Base-by-base conservation (phyloP, 2,329 filamentous ascomycete genomes). In the Pseudocercospora fuligena region DNA sequence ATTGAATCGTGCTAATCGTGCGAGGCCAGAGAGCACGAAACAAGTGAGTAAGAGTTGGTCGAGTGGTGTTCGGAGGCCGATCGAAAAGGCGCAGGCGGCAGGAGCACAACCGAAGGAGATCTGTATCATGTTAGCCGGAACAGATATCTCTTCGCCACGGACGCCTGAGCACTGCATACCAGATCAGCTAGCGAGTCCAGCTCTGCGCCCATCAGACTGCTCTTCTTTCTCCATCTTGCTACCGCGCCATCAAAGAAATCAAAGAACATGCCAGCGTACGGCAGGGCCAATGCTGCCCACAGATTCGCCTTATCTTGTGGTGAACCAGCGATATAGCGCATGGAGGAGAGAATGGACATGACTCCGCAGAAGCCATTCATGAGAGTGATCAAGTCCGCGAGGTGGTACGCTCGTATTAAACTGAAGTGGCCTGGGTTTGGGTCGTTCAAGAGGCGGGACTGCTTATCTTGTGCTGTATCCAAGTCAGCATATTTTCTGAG, bases 191-290 rank as follows among this genome's bases (percentile, higher is more conserved):
- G 85, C 6, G 94, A 98, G 80, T 99, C 95, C 64, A 99, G 84
- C 81, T 99, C 95, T 80, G 97, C 94, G 12, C 95, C 95, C 94
- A 99, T 98, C 78, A 99, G 85, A 74, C 92, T 96, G 75, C 92
- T 95, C 89, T 97, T 99, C 82, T 93, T 91, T 78, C 95, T 89
- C 95, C 95, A 98, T 71, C 95, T 87, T 70, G 95, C 95, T 64
- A 99, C 94, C 78, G 94, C 95, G 77, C 95, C 95, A 80, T 99
- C 95, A 86, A 98, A 93, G 78, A 97, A 96, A 80, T 99, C 95
- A 80, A 98, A 98, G 84, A 98, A 97, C 12, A 98, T 84, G 5
- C 93, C 94, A 66, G 97, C 92, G 0, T 94, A 94, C 80, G 98
- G 91, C 80, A 97, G 92, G 4, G 84, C 88, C 58, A 99, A 88